A percentile compares a stretch with the other conserved stretches of the same genome.
phyloP scores from a whole-genome alignment of 768 basidiomycete genomes.

The Mycena capillaripes region DNA sequence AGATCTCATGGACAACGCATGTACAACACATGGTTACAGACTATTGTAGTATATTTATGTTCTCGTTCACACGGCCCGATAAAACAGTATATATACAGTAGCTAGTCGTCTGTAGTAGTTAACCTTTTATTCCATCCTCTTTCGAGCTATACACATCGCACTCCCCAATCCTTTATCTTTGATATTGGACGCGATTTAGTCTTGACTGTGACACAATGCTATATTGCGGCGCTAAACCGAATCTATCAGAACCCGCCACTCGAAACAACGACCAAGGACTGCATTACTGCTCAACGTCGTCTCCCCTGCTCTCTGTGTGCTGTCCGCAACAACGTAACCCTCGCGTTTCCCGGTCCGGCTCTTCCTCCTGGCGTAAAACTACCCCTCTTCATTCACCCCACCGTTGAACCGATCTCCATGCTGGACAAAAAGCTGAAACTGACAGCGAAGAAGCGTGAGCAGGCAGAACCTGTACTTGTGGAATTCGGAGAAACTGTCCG shows the following conservation, averaged over 20 bases:
- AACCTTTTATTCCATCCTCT: too few species aligned
- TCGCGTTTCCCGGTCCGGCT: neutral
- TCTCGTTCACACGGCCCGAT: too few species aligned
- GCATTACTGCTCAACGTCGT: slow-evolving; percentile 8
- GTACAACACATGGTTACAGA: too few species aligned
- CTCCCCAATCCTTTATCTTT: too few species aligned
- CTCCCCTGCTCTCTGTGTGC: slow-evolving; percentile 4
- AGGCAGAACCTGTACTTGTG: neutral
- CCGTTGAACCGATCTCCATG: neutral
- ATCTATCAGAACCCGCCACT: neutral
- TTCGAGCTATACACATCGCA: too few species aligned
- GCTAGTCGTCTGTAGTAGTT: too few species aligned
- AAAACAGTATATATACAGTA: too few species aligned
- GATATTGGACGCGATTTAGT: too few species aligned
- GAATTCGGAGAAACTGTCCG: slow-evolving; percentile 1
- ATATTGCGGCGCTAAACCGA: neutral
- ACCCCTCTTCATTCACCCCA: neutral
- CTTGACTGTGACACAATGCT: too few species aligned
- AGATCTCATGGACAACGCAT: too few species aligned
- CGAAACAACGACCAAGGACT: slow-evolving; percentile 8
- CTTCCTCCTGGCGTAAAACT: neutral
- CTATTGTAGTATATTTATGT: too few species aligned
- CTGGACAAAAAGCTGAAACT: neutral
- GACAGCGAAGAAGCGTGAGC: neutral
- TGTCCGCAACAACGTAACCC: neutral